Conservation (phyloP, 345 rosid genomes). For the Alliaria petiolata region DNA sequence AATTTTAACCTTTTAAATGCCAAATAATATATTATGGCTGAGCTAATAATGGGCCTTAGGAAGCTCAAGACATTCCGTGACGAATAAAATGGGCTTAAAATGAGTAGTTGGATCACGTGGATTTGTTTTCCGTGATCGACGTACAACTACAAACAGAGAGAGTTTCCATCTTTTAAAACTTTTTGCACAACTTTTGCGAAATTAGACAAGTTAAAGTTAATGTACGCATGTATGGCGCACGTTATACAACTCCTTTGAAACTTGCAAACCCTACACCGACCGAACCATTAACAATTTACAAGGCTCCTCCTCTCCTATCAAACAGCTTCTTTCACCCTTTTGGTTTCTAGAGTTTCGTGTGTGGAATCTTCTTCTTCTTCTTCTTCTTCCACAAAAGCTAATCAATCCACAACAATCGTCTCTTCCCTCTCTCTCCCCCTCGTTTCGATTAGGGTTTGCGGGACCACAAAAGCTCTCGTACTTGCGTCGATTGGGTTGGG, state of each 20-base stretch:
- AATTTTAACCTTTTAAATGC: too few species aligned
- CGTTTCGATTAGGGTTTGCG: too few species aligned
- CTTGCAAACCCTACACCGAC: conserved; percentile 23
- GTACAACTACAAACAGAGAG: too few species aligned
- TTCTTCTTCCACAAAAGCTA: conserved; percentile 18
- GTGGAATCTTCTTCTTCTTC: neutral
- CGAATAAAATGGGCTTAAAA: neutral
- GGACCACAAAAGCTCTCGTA: too few species aligned
- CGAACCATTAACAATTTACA: conserved; percentile 16
- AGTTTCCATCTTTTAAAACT: too few species aligned
- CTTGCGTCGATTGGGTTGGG: conserved; percentile 7
- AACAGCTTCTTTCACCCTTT: neutral
- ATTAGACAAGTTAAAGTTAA: conserved; percentile 8
- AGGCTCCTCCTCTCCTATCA: neutral
- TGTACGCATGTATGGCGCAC: conserved; percentile 35
- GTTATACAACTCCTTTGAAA: conserved; percentile 25
- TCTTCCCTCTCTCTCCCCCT: too few species aligned
- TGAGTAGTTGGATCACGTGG: neutral
- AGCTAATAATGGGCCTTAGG: neutral
- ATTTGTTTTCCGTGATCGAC: neutral
- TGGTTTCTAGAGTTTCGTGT: conserved; percentile 4
- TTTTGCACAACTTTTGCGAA: neutral
- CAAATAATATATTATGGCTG: too few species aligned
- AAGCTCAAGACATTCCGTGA: neutral
- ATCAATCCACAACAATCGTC: neutral